phyloP scores from a whole-genome alignment of 2,329 filamentous ascomycete species.

The Pseudocercospora vitis region DNA sequence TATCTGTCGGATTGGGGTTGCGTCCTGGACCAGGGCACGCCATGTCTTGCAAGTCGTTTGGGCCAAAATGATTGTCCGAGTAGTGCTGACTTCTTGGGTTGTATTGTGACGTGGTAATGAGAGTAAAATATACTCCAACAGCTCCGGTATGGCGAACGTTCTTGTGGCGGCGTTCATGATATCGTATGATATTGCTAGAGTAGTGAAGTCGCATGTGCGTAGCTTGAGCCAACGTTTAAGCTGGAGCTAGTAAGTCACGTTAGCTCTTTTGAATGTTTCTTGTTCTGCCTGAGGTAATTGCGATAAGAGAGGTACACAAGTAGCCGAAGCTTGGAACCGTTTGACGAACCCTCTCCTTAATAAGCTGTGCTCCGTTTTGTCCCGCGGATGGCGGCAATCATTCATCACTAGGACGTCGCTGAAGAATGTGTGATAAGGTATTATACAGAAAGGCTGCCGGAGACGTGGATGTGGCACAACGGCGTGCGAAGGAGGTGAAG shows the following conservation, averaged over 20 bases:
- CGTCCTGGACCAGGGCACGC: conserved; percentile 20
- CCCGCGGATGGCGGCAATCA: not conserved
- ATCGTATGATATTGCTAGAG: too few relatives aligned
- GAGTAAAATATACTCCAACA: conserved; percentile 24
- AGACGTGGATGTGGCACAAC: not conserved
- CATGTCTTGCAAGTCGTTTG: conserved; percentile 23
- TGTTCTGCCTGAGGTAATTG: not conserved
- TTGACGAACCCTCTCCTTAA: not conserved
- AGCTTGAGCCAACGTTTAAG: too few relatives aligned
- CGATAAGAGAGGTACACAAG: not conserved
- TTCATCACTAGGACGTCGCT: not conserved
- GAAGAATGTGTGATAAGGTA: not conserved
- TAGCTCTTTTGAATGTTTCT: too few relatives aligned
- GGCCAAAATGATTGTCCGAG: conserved; percentile 20
- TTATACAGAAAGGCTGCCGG: not conserved
- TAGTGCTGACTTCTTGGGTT: conserved; percentile 24
- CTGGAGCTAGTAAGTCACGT: too few relatives aligned
- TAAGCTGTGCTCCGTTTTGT: not conserved
- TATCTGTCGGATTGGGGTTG: conserved; percentile 20
- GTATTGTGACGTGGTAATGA: conserved; percentile 20
- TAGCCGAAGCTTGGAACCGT: not conserved
- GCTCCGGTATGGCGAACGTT: conserved; percentile 26
- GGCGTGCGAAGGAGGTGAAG: not conserved
- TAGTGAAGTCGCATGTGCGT: too few relatives aligned
- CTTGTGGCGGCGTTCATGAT: conserved; percentile 13